Conservation (phyloP, 2,329 filamentous ascomycete genomes). For the Botrytis paeoniae region DNA sequence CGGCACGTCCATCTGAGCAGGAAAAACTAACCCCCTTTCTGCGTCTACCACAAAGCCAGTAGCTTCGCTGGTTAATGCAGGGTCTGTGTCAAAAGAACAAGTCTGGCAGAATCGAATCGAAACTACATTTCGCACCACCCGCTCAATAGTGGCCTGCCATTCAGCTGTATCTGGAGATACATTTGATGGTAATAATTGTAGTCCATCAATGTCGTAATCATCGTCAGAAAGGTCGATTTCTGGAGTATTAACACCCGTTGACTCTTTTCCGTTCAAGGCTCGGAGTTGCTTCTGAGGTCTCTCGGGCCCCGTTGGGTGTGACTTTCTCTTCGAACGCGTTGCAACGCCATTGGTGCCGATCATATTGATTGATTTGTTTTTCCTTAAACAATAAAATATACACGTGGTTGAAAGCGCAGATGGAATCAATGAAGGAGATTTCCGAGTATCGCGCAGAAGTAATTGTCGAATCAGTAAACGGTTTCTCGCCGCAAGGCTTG, state of each 20-base stretch:
- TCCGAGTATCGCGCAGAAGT: conserved; percentile 7
- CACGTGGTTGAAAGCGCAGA: background rate
- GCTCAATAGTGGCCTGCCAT: conserved; percentile 95
- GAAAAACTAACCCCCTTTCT: conserved; percentile 61
- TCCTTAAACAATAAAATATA: background rate
- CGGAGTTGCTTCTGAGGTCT: conserved; percentile 38
- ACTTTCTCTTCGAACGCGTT: conserved; percentile 35
- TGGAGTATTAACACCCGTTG: conserved; percentile 37
- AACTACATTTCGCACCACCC: conserved; percentile 90
- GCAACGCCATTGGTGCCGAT: conserved; percentile 33
- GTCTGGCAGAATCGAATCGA: conserved; percentile 99
- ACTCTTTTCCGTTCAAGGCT: conserved; percentile 38
- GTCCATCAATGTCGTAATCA: conserved; percentile 39
- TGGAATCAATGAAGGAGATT: background rate
- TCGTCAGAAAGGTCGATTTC: conserved; percentile 38
- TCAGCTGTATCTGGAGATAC: conserved; percentile 60
- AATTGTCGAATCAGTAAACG: conserved; percentile 7
- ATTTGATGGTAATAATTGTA: conserved; percentile 41
- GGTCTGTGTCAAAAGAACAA: conserved; percentile 95
- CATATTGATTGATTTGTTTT: conserved; percentile 23
- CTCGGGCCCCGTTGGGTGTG: conserved; percentile 33
- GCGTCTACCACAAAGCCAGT: conserved; percentile 98
- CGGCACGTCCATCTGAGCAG: background rate
- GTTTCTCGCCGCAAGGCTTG: conserved; percentile 21
- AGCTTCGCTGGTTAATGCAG: conserved; percentile 88